Conservation (phyloP, 2,329 filamentous ascomycete genomes). For the Aureobasidium uvarum region DNA sequence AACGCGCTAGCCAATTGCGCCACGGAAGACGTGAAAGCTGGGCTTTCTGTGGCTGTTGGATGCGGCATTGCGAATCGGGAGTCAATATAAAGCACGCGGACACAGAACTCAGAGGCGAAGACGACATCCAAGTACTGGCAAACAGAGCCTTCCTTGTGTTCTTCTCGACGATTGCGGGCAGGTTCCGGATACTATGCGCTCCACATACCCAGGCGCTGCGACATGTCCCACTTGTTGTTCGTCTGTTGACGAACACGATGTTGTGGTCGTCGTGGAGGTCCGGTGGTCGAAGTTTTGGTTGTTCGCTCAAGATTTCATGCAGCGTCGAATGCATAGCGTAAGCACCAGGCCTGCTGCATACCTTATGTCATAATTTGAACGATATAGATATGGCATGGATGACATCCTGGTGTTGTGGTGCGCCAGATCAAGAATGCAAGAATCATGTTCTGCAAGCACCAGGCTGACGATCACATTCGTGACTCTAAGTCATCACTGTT, state of each 20-base stretch:
- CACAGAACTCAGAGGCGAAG: not conserved
- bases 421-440: not conserved
- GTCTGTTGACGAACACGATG: not conserved
- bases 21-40: constrained; percentile 10
- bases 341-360: not conserved
- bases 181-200: not conserved
- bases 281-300: not conserved
- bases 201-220: not conserved
- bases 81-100: not conserved
- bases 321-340: not conserved
- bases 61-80: not conserved
- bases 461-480: not conserved
- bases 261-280: not conserved
- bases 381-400: too few species aligned
- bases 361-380: not conserved
- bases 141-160: not conserved
- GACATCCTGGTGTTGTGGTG: not conserved
- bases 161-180: not conserved
- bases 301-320: not conserved
- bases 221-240: not conserved
- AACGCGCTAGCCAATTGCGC: constrained; percentile 21
- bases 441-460: too few species aligned
- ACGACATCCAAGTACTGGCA: not conserved
- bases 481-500: not conserved
- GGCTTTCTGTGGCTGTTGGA: not conserved